A percentile compares a stretch with the other conserved stretches of the same genome.
Conservation (phyloP, 2,329 filamentous ascomycete species). For the Colletotrichum truncatum region DNA sequence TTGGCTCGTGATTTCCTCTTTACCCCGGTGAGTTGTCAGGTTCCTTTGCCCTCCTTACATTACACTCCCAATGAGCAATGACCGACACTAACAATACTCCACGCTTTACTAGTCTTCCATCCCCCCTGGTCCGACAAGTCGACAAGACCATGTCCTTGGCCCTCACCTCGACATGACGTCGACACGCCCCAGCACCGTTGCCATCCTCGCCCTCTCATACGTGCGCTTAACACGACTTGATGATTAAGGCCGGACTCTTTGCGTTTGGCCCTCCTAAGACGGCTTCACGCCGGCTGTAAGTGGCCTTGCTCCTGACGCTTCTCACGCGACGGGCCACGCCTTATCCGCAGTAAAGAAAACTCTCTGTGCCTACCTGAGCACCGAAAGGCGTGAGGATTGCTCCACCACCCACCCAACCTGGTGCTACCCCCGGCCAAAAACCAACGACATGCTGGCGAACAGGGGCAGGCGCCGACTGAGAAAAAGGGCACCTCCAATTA, state of each 20-base stretch:
- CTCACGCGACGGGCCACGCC: neutral
- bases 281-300: neutral
- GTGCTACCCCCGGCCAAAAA: neutral
- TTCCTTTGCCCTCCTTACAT: neutral
- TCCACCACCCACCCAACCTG: neutral
- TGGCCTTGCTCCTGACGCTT: neutral
- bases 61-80: neutral
- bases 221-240: constrained; percentile 22
- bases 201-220: constrained; percentile 12
- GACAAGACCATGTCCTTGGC: constrained; percentile 15
- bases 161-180: constrained; percentile 19
- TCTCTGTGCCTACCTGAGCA: neutral
- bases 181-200: neutral
- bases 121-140: neutral
- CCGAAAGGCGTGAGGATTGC: neutral
- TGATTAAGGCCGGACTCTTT: neutral
- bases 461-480: neutral
- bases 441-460: neutral
- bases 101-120: too few species aligned
- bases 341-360: neutral
- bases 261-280: neutral
- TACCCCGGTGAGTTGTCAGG: neutral
- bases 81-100: neutral
- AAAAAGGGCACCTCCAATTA: neutral
- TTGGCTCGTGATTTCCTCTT: neutral